These are phyloP conservation scores for Aureobasidium sp. DNA, from an alignment of 2,329 filamentous ascomycete species.

Conservation along the genomic window DNA sequence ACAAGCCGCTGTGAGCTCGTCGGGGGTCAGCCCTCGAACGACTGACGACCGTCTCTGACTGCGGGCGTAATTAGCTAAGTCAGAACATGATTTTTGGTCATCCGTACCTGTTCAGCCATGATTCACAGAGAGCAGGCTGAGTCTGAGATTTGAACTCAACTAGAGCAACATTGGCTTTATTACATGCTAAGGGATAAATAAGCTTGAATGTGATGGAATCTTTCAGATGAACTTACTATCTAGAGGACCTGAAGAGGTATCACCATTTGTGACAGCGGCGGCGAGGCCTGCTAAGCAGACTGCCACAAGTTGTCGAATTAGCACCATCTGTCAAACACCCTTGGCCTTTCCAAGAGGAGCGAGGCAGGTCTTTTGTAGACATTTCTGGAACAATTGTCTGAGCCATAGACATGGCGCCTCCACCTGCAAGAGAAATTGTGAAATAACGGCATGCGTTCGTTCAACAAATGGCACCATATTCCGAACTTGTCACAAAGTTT, in stretches of 20 bases:
- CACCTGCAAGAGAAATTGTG: not conserved
- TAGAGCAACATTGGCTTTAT: not conserved
- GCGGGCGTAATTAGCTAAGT: not conserved
- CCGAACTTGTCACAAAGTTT: not conserved
- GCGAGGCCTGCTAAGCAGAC: not conserved
- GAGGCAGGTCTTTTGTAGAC: not conserved
- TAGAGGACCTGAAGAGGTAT: not conserved
- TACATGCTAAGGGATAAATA: not conserved
- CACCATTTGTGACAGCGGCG: not conserved
- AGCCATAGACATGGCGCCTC: not conserved
- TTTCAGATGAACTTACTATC: not conserved
- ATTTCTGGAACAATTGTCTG: not conserved
- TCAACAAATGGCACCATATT: not conserved
- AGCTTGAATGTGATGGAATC: not conserved
- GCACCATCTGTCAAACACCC: not conserved
- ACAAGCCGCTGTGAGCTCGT: conserved; percentile 15
- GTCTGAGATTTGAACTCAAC: not conserved
- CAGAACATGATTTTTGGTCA: not conserved
- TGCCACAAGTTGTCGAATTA: not conserved
- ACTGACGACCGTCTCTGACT: not conserved
- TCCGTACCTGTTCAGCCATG: not conserved
- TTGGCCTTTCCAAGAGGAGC: too few relatives aligned
- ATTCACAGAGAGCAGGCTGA: not conserved
- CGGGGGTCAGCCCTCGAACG: not conserved
- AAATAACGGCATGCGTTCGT: not conserved